Conservation (phyloP, 768 basidiomycete genomes). For the Calocera cornea region DNA sequence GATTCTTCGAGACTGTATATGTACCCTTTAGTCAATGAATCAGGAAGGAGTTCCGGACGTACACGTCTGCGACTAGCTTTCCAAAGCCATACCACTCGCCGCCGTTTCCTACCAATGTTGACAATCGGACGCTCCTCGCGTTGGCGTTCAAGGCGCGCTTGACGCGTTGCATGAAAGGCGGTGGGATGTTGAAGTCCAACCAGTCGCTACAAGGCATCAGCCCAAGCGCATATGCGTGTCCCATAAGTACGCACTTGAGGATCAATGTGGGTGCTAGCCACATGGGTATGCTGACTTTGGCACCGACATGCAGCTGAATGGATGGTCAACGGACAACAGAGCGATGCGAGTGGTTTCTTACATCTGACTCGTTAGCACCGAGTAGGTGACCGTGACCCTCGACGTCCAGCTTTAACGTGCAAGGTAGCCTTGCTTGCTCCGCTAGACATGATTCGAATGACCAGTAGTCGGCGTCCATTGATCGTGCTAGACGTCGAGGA, state of each 20-base stretch:
- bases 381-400: constrained; percentile 80
- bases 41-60: constrained; percentile 17
- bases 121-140: constrained; percentile 67
- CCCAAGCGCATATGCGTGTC: not conserved
- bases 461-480: constrained; percentile 89
- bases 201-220: constrained; percentile 45
- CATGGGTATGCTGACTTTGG: constrained; percentile 72
- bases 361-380: constrained; percentile 73
- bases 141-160: constrained; percentile 82
- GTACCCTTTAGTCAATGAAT: not conserved
- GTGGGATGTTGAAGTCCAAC: constrained; percentile 76
- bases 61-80: constrained; percentile 74
- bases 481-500: constrained; percentile 2
- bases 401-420: constrained; percentile 77
- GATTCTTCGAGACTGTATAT: constrained; percentile 57
- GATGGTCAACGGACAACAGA: not conserved
- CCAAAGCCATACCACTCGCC: constrained; percentile 91
- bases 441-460: constrained; percentile 44
- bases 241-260: constrained; percentile 43
- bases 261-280: constrained; percentile 85
- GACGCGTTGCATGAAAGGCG: constrained; percentile 62
- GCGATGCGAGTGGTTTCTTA: constrained; percentile 25
- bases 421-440: constrained; percentile 65
- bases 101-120: constrained; percentile 71
- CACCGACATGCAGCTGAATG: constrained; percentile 55